Evolutionary conservation across 2,329 filamentous ascomycete species (phyloP).

Genomic region (Neonectria sp.): DNA sequence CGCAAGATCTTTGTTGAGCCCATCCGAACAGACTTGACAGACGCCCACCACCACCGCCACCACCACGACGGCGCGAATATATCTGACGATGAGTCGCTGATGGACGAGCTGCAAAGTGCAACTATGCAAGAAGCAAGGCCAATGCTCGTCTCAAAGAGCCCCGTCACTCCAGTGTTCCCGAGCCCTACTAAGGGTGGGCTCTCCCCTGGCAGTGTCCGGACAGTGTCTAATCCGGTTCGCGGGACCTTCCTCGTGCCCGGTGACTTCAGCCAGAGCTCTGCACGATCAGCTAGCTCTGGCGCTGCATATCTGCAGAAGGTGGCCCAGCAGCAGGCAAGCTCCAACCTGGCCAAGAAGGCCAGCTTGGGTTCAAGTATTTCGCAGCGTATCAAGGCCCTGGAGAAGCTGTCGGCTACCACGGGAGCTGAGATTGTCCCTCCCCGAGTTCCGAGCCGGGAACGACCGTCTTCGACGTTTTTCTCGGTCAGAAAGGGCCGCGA

Average conservation of each 20-base stretch:
- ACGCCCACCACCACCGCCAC: conserved; percentile 46
- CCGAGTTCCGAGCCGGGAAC: conserved; percentile 50
- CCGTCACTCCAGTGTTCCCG: conserved; percentile 77
- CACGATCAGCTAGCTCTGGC: conserved; percentile 71
- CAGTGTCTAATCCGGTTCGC: conserved; percentile 64
- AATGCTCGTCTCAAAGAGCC: conserved; percentile 85
- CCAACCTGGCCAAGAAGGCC: conserved; percentile 73
- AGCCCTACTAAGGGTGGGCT: conserved; percentile 45
- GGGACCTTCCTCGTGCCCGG: conserved; percentile 61
- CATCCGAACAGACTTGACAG: conserved; percentile 65
- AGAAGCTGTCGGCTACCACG: conserved; percentile 75
- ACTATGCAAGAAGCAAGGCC: conserved; percentile 88
- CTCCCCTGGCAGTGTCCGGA: conserved; percentile 58
- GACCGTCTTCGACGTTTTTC: conserved; percentile 70
- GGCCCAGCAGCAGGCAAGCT: conserved; percentile 64
- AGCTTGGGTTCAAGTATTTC: conserved; percentile 94
- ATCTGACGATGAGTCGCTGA: conserved; percentile 83
- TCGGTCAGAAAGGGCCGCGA: conserved; percentile 68
- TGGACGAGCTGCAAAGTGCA: conserved; percentile 88
- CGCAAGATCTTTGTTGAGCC: conserved; percentile 64
- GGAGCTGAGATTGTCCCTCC: conserved; percentile 40
- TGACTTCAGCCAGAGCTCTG: conserved; percentile 62
- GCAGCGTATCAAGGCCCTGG: conserved; percentile 92
- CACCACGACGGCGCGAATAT: conserved; percentile 61
- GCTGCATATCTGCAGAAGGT: conserved; percentile 70